phyloP scores from a whole-genome alignment of 2,329 filamentous ascomycete species.

The Knufia fluminis region DNA sequence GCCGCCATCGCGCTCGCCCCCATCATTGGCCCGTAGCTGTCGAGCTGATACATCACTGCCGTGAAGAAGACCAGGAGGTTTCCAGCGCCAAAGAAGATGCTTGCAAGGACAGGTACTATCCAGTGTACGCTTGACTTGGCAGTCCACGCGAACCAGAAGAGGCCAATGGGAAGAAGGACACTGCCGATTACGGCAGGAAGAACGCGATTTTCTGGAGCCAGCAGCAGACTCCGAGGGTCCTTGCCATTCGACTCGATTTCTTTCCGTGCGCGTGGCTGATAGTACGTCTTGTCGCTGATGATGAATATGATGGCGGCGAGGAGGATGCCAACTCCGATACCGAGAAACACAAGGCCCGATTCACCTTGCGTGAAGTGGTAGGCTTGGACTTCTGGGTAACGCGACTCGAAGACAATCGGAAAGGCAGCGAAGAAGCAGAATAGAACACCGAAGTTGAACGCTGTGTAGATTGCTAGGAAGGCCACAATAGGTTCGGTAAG shows the following conservation, averaged over 20 bases:
- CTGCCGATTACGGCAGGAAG: constrained; percentile 42
- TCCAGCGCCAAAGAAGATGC: constrained; percentile 23
- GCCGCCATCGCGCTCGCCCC: constrained; percentile 27
- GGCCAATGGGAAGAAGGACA: constrained; percentile 37
- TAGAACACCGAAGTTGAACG: constrained; percentile 67
- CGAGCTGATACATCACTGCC: constrained; percentile 31
- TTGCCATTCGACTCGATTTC: constrained; percentile 12
- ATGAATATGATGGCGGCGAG: constrained; percentile 34
- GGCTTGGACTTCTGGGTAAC: constrained; percentile 31
- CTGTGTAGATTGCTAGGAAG: constrained; percentile 60
- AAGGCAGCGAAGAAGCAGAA: constrained; percentile 84
- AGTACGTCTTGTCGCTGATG: constrained; percentile 18
- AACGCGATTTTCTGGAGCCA: constrained; percentile 43
- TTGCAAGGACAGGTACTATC: constrained; percentile 26
- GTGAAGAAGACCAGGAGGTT: constrained; percentile 34
- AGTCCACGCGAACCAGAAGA: constrained; percentile 44
- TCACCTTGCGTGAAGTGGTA: constrained; percentile 60
- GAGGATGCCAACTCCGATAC: constrained; percentile 63
- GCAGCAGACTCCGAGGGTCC: background rate
- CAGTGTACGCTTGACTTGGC: constrained; percentile 33
- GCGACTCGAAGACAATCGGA: constrained; percentile 62
- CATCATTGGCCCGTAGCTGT: constrained; percentile 24
- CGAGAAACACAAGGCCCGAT: constrained; percentile 69
- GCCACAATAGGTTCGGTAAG: constrained; percentile 62
- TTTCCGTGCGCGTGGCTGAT: constrained; percentile 16